Evolutionary conservation across 2,329 filamentous ascomycete genomes (phyloP).

Genomic region (Epichloe amarillans): DNA sequence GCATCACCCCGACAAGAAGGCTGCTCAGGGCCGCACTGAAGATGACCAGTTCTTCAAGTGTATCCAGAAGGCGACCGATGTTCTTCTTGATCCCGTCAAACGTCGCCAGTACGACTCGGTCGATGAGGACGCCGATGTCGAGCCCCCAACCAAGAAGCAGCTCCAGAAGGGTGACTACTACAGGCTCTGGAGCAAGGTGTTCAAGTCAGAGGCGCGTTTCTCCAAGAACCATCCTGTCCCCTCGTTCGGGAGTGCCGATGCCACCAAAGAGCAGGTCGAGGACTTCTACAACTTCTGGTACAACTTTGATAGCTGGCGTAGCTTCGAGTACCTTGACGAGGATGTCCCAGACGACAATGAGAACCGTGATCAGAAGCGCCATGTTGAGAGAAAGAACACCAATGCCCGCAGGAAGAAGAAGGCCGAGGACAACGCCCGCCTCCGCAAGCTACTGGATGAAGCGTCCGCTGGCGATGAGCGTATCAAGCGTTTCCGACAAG

Average conservation of each 20-base stretch:
- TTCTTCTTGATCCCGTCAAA: slow-evolving; percentile 82
- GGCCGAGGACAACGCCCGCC: slow-evolving; percentile 87
- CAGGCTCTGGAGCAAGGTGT: slow-evolving; percentile 84
- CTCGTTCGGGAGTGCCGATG: slow-evolving; percentile 69
- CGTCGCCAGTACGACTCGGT: slow-evolving; percentile 94
- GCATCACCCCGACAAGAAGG: slow-evolving; percentile 98
- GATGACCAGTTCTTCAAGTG: slow-evolving; percentile 99
- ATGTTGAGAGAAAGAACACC: slow-evolving; percentile 96
- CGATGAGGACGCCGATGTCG: slow-evolving; percentile 83
- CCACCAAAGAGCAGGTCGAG: slow-evolving; percentile 80
- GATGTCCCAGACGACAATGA: slow-evolving; percentile 98
- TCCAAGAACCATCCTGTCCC: slow-evolving; percentile 85
- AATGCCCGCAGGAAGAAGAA: slow-evolving; percentile 99
- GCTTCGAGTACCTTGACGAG: slow-evolving; percentile 97
- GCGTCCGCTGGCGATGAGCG: slow-evolving; percentile 75
- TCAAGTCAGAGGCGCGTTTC: slow-evolving; percentile 87
- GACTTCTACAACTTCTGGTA: slow-evolving; percentile 99
- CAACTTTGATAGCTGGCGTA: slow-evolving; percentile 96
- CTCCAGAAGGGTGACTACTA: slow-evolving; percentile 78
- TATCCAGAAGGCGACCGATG: slow-evolving; percentile 94
- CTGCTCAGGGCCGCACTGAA: slow-evolving; percentile 71
- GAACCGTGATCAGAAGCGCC: slow-evolving; percentile 97
- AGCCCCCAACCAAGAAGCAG: slow-evolving; percentile 87
- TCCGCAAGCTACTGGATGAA: slow-evolving; percentile 83
- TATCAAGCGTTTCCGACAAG: slow-evolving; percentile 93